Base-by-base conservation (phyloP, 1,139 yeast species). In the Schwanniomyces etchellsii region DNA sequence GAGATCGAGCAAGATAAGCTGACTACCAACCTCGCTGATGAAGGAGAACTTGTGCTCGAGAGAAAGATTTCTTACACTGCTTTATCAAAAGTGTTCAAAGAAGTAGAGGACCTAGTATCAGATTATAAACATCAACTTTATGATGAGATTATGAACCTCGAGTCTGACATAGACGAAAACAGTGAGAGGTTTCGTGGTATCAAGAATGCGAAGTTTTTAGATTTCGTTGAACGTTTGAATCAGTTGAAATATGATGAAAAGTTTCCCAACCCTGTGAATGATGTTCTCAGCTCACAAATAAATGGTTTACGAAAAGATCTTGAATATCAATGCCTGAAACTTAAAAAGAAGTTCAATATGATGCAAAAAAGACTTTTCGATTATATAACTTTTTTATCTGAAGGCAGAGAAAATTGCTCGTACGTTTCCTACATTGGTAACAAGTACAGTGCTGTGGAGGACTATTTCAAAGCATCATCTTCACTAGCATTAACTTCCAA, bases 111-210 rank as follows among this genome's bases (percentile, higher is more conserved):
- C 7, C 75, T 84, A 7, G 71, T 85, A 11, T 74, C 73, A 20
- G 70, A 67, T 18, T 89, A 85, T 55, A 75, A 83, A 42, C 65
- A 67, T 33, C 69, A 70, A 26, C 64, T 78, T 7, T 82, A 89
- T 77, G 65, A 67, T 23, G 74, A 71, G 35, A 63, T 89, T 32
- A 45, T 66, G 12, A 49, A 65, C 1, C 48, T 65, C 35, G 71
- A 66, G 32, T 60, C 60, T 36, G 69, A 61, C 30, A 64, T 50
- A 3, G 45, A 33, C n/a, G 30, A 27, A 21, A 13, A 35, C 26
- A 38, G 28, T 30, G 42, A 25, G 32, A 18, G 18, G 14, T 27
- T 36, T 12, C 38, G 40, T 17, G 48, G 51, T 34, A 42, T 48
- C 16, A 38, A 36, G 14, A 41, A 36, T 31, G 44, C 50, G 9